Percentiles rank a stretch among this genome's conserved stretches.
Evolutionary conservation across 2,329 filamentous ascomycete genomes (phyloP).

Genomic region (Alternaria hordeiaustralica): DNA sequence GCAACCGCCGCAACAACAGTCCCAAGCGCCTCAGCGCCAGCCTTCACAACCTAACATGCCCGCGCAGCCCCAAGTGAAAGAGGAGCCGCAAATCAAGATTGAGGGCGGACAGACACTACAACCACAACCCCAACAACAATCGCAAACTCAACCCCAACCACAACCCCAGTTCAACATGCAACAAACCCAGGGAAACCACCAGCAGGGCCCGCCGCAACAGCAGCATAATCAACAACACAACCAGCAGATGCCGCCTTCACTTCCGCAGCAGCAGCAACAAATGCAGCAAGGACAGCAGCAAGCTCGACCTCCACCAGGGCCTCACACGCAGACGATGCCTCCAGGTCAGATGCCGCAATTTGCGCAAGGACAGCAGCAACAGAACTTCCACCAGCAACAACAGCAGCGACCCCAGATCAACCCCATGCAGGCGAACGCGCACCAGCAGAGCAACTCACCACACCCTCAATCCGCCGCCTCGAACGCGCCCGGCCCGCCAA

Average conservation of each 20-base stretch:
- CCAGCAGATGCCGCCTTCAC: slow-evolving; percentile 28
- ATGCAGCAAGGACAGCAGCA: slow-evolving; percentile 24
- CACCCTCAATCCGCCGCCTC: slow-evolving; percentile 46
- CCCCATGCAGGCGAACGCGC: slow-evolving; percentile 44
- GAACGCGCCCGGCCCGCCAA: slow-evolving; percentile 40
- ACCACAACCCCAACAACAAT: slow-evolving; percentile 28
- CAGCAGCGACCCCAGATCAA: slow-evolving; percentile 46
- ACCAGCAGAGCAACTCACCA: slow-evolving; percentile 46
- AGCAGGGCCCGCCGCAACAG: slow-evolving; percentile 27
- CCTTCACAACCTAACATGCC: slow-evolving; percentile 36
- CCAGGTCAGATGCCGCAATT: slow-evolving; percentile 37
- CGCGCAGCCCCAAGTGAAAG: slow-evolving; percentile 36
- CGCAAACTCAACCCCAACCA: slow-evolving; percentile 15
- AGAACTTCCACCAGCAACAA: slow-evolving; percentile 38
- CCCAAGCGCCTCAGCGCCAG: slow-evolving; percentile 39
- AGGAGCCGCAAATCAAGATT: slow-evolving; percentile 46
- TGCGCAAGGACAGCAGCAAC: slow-evolving; percentile 36
- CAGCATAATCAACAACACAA: slow-evolving; percentile 24
- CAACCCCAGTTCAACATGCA: slow-evolving; percentile 34
- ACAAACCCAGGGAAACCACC: slow-evolving; percentile 26
- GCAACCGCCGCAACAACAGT: slow-evolving; percentile 26
- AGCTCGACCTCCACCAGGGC: slow-evolving; percentile 36
- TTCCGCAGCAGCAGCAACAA: slow-evolving; percentile 29
- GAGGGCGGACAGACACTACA: slow-evolving; percentile 38
- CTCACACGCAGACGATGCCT: slow-evolving; percentile 39